These are phyloP conservation scores for Capsella bursapastoris DNA, from an alignment of 345 rosid species.

Conservation along the genomic window DNA sequence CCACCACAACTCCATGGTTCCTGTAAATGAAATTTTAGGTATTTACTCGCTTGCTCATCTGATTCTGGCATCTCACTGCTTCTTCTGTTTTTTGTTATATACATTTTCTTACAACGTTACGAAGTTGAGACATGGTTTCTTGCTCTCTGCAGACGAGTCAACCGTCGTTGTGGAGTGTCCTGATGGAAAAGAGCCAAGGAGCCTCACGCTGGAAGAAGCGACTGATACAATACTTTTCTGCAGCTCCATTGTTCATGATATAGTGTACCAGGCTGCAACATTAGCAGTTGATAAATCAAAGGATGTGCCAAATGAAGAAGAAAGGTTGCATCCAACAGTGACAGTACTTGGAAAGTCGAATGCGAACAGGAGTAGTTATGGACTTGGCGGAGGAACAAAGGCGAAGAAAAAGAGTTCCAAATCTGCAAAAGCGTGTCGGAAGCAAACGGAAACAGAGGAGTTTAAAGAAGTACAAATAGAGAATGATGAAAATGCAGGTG, in stretches of 20 bases:
- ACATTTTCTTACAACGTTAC: conserved; percentile 15
- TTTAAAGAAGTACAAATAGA: conserved; percentile 54
- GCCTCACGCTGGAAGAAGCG: conserved; percentile 97
- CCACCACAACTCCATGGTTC: conserved; percentile 46
- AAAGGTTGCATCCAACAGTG: conserved; percentile 68
- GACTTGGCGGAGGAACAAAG: conserved; percentile 58
- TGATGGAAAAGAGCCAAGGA: conserved; percentile 68
- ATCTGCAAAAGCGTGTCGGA: conserved; percentile 61
- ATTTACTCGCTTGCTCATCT: conserved; percentile 14
- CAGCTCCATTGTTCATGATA: conserved; percentile 92
- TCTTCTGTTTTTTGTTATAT: not conserved
- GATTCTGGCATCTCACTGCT: conserved; percentile 19
- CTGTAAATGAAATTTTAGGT: conserved; percentile 59
- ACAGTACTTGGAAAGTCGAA: conserved; percentile 72
- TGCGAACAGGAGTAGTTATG: conserved; percentile 52
- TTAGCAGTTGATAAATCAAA: conserved; percentile 72
- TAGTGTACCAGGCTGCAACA: conserved; percentile 84
- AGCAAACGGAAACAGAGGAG: conserved; percentile 57
- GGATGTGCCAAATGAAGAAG: conserved; percentile 57
- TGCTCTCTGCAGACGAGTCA: conserved; percentile 64
- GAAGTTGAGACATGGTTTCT: conserved; percentile 23
- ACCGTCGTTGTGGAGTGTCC: conserved; percentile 65
- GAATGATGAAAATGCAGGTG: conserved; percentile 84
- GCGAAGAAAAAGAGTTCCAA: conserved; percentile 56
- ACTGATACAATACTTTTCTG: conserved; percentile 91